Conservation (phyloP, 2,329 filamentous ascomycete species). For the Aplosporella prunicola region DNA sequence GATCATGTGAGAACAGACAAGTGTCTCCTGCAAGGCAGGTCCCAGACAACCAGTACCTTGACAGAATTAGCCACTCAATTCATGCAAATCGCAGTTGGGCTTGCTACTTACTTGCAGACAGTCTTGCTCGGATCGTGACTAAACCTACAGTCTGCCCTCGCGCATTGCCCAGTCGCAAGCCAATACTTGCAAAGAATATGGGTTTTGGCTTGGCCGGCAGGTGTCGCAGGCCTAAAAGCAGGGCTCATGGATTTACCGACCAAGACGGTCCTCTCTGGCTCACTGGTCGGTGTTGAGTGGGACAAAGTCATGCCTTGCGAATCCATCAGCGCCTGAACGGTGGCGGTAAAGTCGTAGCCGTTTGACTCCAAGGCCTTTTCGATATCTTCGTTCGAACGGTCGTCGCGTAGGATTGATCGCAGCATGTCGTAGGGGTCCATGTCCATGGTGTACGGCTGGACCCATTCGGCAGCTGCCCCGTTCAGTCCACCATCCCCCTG, state of each 20-base stretch:
- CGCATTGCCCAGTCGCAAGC: slow-evolving; percentile 87
- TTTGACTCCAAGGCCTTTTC: slow-evolving; percentile 82
- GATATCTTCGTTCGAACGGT: slow-evolving; percentile 86
- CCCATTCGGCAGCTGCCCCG: slow-evolving; percentile 72
- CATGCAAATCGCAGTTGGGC: not conserved
- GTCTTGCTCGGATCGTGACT: slow-evolving; percentile 94
- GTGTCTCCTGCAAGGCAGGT: slow-evolving; percentile 90
- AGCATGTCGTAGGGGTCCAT: slow-evolving; percentile 99
- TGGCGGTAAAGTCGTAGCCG: slow-evolving; percentile 87
- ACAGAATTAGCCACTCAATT: slow-evolving; percentile 8
- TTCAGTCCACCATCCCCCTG: slow-evolving; percentile 63
- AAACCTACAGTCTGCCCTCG: slow-evolving; percentile 91
- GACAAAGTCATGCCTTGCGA: no score
- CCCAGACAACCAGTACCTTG: slow-evolving; percentile 88
- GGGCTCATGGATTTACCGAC: slow-evolving; percentile 86
- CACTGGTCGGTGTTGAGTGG: slow-evolving; percentile 36
- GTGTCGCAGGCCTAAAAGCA: slow-evolving; percentile 62
- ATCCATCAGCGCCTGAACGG: slow-evolving; percentile 82
- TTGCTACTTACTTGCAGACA: slow-evolving; percentile 79
- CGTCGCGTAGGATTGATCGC: slow-evolving; percentile 83
- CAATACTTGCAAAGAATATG: slow-evolving; percentile 96
- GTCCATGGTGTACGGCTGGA: slow-evolving; percentile 60
- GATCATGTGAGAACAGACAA: slow-evolving; percentile 96
- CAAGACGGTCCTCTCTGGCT: slow-evolving; percentile 56
- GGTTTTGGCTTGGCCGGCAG: slow-evolving; percentile 66